A percentile compares a stretch with the other conserved stretches of the same genome.
Conservation (phyloP, 495 filamentous ascomycete genomes). For the Penicillium canariense region DNA sequence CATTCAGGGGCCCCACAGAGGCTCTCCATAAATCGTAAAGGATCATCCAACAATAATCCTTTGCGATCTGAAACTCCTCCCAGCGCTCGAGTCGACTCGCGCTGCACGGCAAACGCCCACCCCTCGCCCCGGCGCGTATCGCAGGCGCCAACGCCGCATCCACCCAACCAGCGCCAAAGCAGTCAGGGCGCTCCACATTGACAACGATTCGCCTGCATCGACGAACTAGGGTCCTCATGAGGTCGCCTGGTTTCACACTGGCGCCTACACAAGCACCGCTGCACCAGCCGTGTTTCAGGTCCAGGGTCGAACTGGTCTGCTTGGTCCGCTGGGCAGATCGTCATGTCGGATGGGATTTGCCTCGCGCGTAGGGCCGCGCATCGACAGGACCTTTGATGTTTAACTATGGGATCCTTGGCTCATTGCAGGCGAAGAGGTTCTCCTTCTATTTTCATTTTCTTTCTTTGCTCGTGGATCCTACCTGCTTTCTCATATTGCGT, state of each 20-base stretch:
- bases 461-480: neutral
- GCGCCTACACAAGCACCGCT: constrained; percentile 33
- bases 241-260: constrained; percentile 35
- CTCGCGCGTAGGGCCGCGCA: constrained; percentile 19
- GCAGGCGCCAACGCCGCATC: constrained; percentile 13
- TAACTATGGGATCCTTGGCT: constrained; percentile 17
- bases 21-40: neutral
- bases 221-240: neutral
- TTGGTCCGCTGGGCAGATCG: constrained; percentile 7
- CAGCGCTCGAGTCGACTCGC: neutral
- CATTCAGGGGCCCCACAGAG: neutral
- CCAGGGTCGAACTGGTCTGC: neutral
- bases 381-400: constrained; percentile 13
- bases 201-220: constrained; percentile 8
- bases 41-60: neutral
- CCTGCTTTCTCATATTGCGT: neutral
- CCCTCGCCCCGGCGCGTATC: constrained; percentile 38
- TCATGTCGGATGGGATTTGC: constrained; percentile 11
- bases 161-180: constrained; percentile 18
- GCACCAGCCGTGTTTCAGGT: constrained; percentile 29
- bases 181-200: constrained; percentile 17
- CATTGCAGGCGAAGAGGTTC: neutral
- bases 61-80: constrained; percentile 16
- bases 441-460: constrained; percentile 10
- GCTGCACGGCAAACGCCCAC: constrained; percentile 25